Conservation (phyloP, 768 basidiomycete species). For the Tylopilus felleus region DNA sequence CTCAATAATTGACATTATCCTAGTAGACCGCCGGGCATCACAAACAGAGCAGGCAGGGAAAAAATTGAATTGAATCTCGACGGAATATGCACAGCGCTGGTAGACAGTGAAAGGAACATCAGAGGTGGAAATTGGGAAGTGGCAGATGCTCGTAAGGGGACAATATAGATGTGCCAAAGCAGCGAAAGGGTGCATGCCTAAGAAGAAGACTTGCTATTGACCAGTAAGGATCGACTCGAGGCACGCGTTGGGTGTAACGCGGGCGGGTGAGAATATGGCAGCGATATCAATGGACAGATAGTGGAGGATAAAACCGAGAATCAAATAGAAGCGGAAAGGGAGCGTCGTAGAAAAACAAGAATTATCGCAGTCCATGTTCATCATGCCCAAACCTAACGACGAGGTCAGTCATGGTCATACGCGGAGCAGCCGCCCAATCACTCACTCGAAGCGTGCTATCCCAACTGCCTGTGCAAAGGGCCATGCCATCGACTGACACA, state of each 20-base stretch:
- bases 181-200: slow-evolving; percentile 32
- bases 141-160: slow-evolving; percentile 32
- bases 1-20: background rate
- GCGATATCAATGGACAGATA: slow-evolving; percentile 48
- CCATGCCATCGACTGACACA: slow-evolving; percentile 95
- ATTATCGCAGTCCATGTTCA: slow-evolving; percentile 25
- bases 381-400: slow-evolving; percentile 80
- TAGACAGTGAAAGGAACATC: slow-evolving; percentile 34
- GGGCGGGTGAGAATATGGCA: slow-evolving; percentile 53
- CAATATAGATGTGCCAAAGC: slow-evolving; percentile 35
- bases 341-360: slow-evolving; percentile 26
- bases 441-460: slow-evolving; percentile 93
- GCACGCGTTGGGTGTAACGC: slow-evolving; percentile 44
- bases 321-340: slow-evolving; percentile 24
- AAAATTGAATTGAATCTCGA: slow-evolving; percentile 36
- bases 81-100: slow-evolving; percentile 47
- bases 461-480: slow-evolving; percentile 98
- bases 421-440: slow-evolving; percentile 9
- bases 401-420: slow-evolving; percentile 13
- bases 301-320: slow-evolving; percentile 17
- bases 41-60: slow-evolving; percentile 5
- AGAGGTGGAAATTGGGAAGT: slow-evolving; percentile 33
- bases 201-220: slow-evolving; percentile 36
- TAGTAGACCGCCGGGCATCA: background rate
- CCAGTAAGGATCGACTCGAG: slow-evolving; percentile 63